Conservation (phyloP, 2,329 filamentous ascomycete genomes). For the Plectosphaerella plurivora region DNA sequence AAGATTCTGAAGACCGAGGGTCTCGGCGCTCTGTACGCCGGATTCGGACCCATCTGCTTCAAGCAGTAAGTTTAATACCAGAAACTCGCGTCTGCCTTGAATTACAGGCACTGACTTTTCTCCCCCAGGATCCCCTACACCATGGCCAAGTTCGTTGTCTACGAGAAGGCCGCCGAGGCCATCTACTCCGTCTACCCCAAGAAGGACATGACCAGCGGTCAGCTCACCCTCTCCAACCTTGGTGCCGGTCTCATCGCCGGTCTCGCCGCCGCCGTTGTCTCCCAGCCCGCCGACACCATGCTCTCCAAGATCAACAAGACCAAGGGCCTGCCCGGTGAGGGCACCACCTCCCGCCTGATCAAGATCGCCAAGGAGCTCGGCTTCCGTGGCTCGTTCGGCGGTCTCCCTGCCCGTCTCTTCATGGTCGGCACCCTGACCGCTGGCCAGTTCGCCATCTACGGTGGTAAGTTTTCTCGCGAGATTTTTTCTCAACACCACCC, state of each 20-base stretch:
- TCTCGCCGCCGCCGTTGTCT: constrained; percentile 84
- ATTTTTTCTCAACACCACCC: not conserved
- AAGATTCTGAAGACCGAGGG: constrained; percentile 84
- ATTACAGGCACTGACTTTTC: not conserved
- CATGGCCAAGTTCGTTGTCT: constrained; percentile 93
- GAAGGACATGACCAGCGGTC: constrained; percentile 58
- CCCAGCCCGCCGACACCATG: constrained; percentile 91
- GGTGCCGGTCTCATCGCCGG: constrained; percentile 46
- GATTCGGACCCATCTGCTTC: constrained; percentile 83
- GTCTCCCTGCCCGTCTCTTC: constrained; percentile 69
- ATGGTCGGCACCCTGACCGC: constrained; percentile 69
- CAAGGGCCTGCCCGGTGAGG: constrained; percentile 80
- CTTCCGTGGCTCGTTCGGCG: constrained; percentile 70
- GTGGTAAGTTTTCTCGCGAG: constrained; percentile 28
- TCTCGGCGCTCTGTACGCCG: constrained; percentile 82
- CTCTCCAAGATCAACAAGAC: constrained; percentile 96
- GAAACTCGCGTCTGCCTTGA: not conserved
- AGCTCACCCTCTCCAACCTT: constrained; percentile 80
- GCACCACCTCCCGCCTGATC: constrained; percentile 73
- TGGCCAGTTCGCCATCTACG: constrained; percentile 88
- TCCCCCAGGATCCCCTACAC: constrained; percentile 74
- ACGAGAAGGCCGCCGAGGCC: constrained; percentile 79
- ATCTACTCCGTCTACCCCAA: constrained; percentile 70
- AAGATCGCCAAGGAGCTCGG: constrained; percentile 88
- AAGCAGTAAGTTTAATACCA: constrained; percentile 56